Conservation (phyloP, 805 yeast species). For the Candida xyloterini region DNA sequence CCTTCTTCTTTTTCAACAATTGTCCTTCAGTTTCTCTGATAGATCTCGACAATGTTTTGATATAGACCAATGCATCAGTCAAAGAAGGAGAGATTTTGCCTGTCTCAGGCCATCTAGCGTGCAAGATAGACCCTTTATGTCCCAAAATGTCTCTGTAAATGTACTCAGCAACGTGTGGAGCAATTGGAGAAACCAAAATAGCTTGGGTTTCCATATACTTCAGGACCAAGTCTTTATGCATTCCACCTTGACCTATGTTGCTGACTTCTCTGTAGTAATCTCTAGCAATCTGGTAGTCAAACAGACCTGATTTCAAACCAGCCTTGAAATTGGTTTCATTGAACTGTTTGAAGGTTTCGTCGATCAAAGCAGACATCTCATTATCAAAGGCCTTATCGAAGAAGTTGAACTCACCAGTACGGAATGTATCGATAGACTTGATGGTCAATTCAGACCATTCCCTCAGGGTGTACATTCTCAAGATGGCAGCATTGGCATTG, state of each 20-base stretch:
- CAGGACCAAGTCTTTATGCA: conserved; percentile 81
- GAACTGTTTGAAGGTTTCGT: conserved; percentile 69
- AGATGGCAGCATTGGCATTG: conserved; percentile 94
- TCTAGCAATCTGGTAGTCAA: conserved; percentile 92
- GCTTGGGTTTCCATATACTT: conserved; percentile 86
- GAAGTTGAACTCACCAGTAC: conserved; percentile 61
- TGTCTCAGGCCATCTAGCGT: conserved; percentile 77
- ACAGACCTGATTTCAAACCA: conserved; percentile 87
- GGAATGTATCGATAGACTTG: conserved; percentile 47
- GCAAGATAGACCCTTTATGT: conserved; percentile 62
- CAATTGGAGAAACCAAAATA: conserved; percentile 81
- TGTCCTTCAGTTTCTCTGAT: conserved; percentile 94
- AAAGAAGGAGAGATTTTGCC: conserved; percentile 60
- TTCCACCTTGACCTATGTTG: conserved; percentile 45
- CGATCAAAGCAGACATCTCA: conserved; percentile 83
- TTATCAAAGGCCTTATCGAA: conserved; percentile 89
- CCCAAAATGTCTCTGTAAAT: conserved; percentile 80
- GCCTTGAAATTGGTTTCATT: conserved; percentile 74
- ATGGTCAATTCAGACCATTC: conserved; percentile 91
- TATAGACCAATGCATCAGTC: conserved; percentile 71
- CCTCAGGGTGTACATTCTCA: conserved; percentile 85
- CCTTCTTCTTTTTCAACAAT: conserved; percentile 80
- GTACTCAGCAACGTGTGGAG: conserved; percentile 94
- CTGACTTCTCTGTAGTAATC: conserved; percentile 91
- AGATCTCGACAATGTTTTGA: conserved; percentile 72